Evolutionary conservation across 2,329 filamentous ascomycete genomes (phyloP).

Genomic region (Diaporthe ampelina): DNA sequence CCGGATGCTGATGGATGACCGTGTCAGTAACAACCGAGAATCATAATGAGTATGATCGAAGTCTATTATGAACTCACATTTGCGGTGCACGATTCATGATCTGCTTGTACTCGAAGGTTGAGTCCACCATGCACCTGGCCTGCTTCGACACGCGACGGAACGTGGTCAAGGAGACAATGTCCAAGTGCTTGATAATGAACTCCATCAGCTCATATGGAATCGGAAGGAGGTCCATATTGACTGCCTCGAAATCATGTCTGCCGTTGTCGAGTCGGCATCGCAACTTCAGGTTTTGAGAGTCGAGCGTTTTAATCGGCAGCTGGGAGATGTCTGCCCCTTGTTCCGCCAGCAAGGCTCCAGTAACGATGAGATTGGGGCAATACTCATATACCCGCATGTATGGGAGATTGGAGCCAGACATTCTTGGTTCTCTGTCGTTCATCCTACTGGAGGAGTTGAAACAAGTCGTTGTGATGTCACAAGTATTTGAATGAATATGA

Average conservation of each 20-base stretch:
- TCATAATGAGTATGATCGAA: too few species aligned
- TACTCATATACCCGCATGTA: too few species aligned
- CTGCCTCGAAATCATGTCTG: not conserved
- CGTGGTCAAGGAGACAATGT: not conserved
- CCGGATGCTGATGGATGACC: not conserved
- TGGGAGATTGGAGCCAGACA: too few species aligned
- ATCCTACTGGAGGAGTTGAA: too few species aligned
- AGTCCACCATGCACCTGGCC: not conserved
- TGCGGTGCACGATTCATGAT: not conserved
- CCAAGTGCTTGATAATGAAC: not conserved
- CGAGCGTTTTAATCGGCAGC: too few species aligned
- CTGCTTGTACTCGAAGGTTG: not conserved
- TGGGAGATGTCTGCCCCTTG: too few species aligned
- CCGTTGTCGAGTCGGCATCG: slow-evolving; percentile 4
- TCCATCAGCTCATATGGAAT: not conserved
- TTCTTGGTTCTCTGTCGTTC: too few species aligned
- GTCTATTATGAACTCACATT: not conserved
- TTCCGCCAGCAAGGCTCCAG: too few species aligned
- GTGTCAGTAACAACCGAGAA: not conserved
- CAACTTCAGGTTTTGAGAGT: not conserved
- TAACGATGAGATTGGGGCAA: too few species aligned
- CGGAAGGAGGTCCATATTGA: not conserved
- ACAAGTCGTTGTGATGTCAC: too few species aligned
- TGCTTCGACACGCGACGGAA: not conserved
- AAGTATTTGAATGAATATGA: too few species aligned